Evolutionary conservation across 768 basidiomycete genomes (phyloP).

Genomic region (Suillus plorans): DNA sequence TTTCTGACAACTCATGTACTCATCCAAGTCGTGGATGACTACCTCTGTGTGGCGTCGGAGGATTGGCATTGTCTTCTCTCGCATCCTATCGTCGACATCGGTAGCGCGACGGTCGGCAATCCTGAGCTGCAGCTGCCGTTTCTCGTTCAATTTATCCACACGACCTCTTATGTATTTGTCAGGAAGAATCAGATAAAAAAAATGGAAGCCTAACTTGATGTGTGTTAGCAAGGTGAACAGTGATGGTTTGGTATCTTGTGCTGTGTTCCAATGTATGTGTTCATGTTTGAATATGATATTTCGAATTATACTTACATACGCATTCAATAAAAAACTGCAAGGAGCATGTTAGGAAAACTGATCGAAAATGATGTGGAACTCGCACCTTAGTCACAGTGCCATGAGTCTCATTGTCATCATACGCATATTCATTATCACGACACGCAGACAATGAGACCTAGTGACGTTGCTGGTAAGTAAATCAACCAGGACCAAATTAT

Average conservation of each 20-base stretch:
- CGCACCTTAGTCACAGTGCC: slow-evolving; percentile 24
- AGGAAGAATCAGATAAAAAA: background rate
- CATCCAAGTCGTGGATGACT: slow-evolving; percentile 8
- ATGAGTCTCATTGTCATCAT: slow-evolving; percentile 16
- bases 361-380: background rate
- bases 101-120: slow-evolving; percentile 16
- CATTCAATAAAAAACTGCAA: slow-evolving; percentile 29
- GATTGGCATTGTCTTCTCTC: slow-evolving; percentile 7
- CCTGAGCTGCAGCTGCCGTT: slow-evolving; percentile 11
- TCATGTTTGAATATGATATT: background rate
- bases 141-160: slow-evolving; percentile 18
- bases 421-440: slow-evolving; percentile 23
- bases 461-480: background rate
- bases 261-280: slow-evolving; percentile 9
- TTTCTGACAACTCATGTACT: background rate
- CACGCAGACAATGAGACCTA: slow-evolving; percentile 31
- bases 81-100: slow-evolving; percentile 4
- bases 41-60: slow-evolving; percentile 17
- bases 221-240: slow-evolving; percentile 19
- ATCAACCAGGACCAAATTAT: background rate
- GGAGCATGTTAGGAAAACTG: slow-evolving; percentile 3
- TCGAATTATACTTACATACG: slow-evolving; percentile 17
- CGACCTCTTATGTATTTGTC: slow-evolving; percentile 10
- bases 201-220: slow-evolving; percentile 21
- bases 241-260: slow-evolving; percentile 21